Evolutionary conservation across 352 stramenopile genomes (phyloP).

Genomic region (Phytopythium mirpurense): DNA sequence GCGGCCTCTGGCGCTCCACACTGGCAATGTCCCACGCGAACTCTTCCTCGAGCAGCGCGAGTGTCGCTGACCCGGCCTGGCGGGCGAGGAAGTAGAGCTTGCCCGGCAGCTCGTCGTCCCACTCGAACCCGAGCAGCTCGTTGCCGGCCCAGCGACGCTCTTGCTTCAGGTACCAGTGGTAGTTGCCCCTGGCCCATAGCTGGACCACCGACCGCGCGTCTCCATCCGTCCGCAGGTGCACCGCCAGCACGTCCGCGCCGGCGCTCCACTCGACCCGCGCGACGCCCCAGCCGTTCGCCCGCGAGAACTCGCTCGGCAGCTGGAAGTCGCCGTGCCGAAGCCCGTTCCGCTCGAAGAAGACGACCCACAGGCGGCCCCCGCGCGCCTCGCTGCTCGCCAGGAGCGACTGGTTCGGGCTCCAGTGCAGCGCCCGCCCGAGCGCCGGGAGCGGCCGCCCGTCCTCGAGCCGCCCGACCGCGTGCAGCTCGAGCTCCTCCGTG

Average conservation of each 20-base stretch:
- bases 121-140: slow-evolving; percentile 29
- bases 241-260: slow-evolving; percentile 61
- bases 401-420: slow-evolving; percentile 71
- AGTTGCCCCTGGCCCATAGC: slow-evolving; percentile 75
- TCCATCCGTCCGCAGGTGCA: slow-evolving; percentile 23
- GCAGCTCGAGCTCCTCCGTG: slow-evolving; percentile 47
- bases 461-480: slow-evolving; percentile 63
- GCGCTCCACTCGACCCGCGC: slow-evolving; percentile 50
- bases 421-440: slow-evolving; percentile 45
- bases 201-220: slow-evolving; percentile 31
- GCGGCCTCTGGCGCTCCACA: slow-evolving; percentile 8
- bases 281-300: slow-evolving; percentile 21
- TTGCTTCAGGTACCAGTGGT: slow-evolving; percentile 85
- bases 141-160: slow-evolving; percentile 24
- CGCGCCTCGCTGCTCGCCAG: slow-evolving; percentile 59
- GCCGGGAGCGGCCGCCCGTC: slow-evolving; percentile 49
- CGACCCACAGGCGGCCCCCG: slow-evolving; percentile 48
- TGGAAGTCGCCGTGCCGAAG: slow-evolving; percentile 75
- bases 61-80: neutral
- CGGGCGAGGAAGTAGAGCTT: slow-evolving; percentile 32
- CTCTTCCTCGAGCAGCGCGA: slow-evolving; percentile 37
- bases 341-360: slow-evolving; percentile 85
- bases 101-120: slow-evolving; percentile 49
- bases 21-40: slow-evolving; percentile 44
- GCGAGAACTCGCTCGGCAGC: slow-evolving; percentile 31